Evolutionary conservation across 1,284 basidiomycete genomes (phyloP), one percentile per base, ranked within the genome.

Genomic region (Rhodotorula sp.): DNA sequence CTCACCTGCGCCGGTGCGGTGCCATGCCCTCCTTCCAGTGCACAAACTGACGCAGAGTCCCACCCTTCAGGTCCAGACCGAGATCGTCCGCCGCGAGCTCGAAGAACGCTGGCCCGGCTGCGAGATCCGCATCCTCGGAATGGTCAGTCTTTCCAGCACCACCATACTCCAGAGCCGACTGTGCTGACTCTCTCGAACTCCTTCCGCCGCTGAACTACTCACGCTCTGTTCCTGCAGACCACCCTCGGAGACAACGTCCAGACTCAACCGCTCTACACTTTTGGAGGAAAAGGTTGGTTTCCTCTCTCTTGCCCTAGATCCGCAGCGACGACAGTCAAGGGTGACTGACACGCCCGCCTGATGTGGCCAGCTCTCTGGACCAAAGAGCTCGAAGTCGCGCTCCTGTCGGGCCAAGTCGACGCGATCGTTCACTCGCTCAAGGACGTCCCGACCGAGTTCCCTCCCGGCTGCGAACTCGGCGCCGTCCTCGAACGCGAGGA

Each of bases 391-490:
- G 95, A 98, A 80, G 89, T 90, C 28, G 88, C 90, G 34, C 84
- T 98, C 65, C 84, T 86, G 58, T 85, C 87, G 55, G 84, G 86
- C 26, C 83, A 85, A 18, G 91, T 97, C 64, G 97, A 99, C 80
- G 89, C 97, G 84, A 88, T 99, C 77, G 89, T 99, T 28, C 97
- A 99, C 82, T 89, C 87, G 67, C 84, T 93, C 77, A 99, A 99
- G 82, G 97, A 99, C 81, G 87, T 98, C 28, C 95, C 95, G 16
- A 99, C 95, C 4, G 69, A 70, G 47, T 72, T 76, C 66, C 93
- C 93, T 0, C 86, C 87, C 0, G 92, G 92, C 1, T 95, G 92
- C 80, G 87, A 90, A 79, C 86, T 99, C 61, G 93, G 88, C 14
- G 93, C 91, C 8, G 89, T 98, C 71, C 80, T 93, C 72, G 87